Percentiles rank a stretch among this genome's conserved stretches.
These are phyloP conservation scores for Brassica cretica DNA, from an alignment of 345 rosid species.

Conservation along the genomic window DNA sequence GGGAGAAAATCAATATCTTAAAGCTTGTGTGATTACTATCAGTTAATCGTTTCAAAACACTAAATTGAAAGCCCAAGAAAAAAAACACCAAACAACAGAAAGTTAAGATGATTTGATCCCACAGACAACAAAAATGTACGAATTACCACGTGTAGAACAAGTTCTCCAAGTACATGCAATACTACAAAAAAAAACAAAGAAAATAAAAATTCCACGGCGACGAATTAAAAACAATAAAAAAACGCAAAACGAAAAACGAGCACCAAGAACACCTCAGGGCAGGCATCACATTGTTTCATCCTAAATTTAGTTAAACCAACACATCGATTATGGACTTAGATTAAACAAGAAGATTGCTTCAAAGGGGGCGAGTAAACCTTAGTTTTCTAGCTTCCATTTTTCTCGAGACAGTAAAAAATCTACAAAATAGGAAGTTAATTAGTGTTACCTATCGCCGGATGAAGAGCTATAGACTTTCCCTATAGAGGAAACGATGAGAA, in stretches of 20 bases:
- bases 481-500: constrained; percentile 56
- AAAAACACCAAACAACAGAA: not conserved
- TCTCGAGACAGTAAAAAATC: not conserved
- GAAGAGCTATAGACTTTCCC: constrained; percentile 59
- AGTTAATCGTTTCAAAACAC: not conserved
- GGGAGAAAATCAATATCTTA: not conserved
- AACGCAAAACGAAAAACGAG: not conserved
- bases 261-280: constrained; percentile 14
- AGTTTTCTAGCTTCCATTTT: not conserved
- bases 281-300: constrained; percentile 14
- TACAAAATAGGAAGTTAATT: not conserved
- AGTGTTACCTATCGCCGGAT: constrained; percentile 47
- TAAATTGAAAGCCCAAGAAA: not conserved
- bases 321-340: not conserved
- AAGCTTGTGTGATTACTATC: not conserved
- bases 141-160: constrained; percentile 31
- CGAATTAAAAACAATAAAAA: not conserved
- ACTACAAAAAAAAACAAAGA: not conserved
- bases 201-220: not conserved
- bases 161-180: constrained; percentile 30
- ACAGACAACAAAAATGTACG: constrained; percentile 5
- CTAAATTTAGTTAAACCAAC: not conserved
- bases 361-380: not conserved
- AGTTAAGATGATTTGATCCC: not conserved
- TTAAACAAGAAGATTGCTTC: not conserved